phyloP scores from a whole-genome alignment of 371 early-diverging fungal species.

The Apophysomyces ossiformis region DNA sequence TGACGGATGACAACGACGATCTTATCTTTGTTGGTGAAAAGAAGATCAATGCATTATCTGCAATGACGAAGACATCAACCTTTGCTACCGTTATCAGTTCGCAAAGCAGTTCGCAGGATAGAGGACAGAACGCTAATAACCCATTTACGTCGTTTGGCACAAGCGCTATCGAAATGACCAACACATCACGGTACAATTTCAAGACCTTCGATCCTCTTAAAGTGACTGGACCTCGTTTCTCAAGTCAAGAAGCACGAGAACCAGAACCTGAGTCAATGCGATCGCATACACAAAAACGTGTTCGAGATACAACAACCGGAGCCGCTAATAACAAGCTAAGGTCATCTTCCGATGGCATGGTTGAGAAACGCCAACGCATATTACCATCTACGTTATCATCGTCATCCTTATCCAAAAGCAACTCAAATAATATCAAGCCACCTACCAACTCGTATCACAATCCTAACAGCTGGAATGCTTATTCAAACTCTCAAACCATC shows the following conservation, averaged over 20 bases:
- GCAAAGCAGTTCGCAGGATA: background rate
- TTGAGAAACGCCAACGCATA: background rate
- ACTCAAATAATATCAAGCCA: background rate
- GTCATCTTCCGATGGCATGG: background rate
- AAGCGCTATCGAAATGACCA: background rate
- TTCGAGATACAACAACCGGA: background rate
- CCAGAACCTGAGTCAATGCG: background rate
- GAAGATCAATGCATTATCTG: background rate
- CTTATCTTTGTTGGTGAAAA: conserved; percentile 3
- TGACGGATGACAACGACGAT: background rate
- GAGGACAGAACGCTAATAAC: background rate
- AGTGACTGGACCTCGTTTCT: background rate
- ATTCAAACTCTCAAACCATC: no score
- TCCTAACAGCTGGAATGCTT: background rate
- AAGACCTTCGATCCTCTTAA: background rate
- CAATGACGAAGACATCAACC: background rate
- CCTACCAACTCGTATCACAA: background rate
- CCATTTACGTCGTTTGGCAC: conserved; percentile 5
- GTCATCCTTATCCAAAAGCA: background rate
- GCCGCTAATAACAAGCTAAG: background rate
- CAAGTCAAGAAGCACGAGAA: background rate
- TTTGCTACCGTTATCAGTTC: background rate
- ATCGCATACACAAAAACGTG: background rate
- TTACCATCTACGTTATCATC: background rate
- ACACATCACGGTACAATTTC: conserved; percentile 3